Evolutionary conservation across 2,329 filamentous ascomycete species (phyloP), one percentile per base, ranked within the genome.

Genomic region (Bertia moriformis): DNA sequence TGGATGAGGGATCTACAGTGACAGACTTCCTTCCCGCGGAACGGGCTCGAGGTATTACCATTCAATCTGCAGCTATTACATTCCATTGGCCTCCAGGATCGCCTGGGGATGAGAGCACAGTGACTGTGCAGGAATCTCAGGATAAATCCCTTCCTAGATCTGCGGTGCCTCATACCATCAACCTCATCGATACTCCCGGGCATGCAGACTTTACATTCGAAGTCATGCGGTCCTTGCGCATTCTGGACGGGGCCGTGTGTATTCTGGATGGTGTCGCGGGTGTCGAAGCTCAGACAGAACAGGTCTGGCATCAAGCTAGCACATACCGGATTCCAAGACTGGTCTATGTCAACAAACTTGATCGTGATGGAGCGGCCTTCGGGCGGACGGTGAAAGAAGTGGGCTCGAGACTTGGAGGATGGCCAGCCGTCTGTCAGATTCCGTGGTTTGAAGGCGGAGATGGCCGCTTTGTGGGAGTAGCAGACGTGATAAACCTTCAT

Each of bases 181-280:
- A 81, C 50, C 58, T 81, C 1, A 84, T 84, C 42, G 79, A 84
- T 49, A 84, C 79, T 0, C 79, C 79, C 13, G 79, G 79, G 2
- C 79, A 84, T 48, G 79, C 79, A 2, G 79, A 84, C 51, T 84
- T 84, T 48, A 84, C 79, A 0, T 84, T 84, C 46, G 79, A 84
- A 51, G 79, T 84, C 4, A 58, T 83, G 38, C 69, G 79, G 5
- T 83, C 79, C 3, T 55, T 84, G 5, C 69, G 79, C 36, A 78
- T 84, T 18, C 62, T 84, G 2, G 79, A 84, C 52, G 79, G 79
- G 4, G 79, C 79, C 2, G 74, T 84, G 15, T 83, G 79, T 48
- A 81, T 84, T 44, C 63, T 84, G 2, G 79, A 84, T 49, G 79
- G 78, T 2, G 80, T 84, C 19, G 80, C 79, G 36, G 79, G 79